Percentiles rank a stretch among this genome's conserved stretches.
Conservation (phyloP, 306 rosid species). For the Heteromeles arbutifolia region DNA sequence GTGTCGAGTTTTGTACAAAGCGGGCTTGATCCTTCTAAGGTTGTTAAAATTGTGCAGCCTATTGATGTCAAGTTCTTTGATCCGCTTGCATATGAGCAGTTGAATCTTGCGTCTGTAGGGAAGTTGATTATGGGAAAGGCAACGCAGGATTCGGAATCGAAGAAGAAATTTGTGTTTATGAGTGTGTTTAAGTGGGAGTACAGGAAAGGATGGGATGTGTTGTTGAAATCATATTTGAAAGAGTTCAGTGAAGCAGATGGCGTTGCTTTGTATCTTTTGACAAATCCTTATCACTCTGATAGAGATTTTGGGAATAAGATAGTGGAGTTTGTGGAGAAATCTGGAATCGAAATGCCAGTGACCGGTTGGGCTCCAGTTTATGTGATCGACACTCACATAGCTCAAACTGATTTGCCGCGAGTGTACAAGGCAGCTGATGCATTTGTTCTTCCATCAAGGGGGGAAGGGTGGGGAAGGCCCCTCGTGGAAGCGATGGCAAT, state of each 20-base stretch:
- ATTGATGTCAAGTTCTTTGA: constrained; percentile 82
- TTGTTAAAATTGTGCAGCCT: constrained; percentile 79
- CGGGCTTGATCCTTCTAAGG: constrained; percentile 72
- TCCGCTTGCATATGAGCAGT: constrained; percentile 41
- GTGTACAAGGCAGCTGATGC: constrained; percentile 70
- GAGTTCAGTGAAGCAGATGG: constrained; percentile 51
- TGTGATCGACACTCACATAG: constrained; percentile 65
- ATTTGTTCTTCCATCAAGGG: constrained; percentile 80
- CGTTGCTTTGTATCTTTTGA: constrained; percentile 53
- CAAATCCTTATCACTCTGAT: constrained; percentile 80
- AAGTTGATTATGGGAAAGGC: constrained; percentile 37
- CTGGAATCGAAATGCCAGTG: constrained; percentile 37
- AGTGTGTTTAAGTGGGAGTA: constrained; percentile 85
- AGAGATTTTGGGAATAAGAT: constrained; percentile 69
- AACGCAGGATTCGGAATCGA: neutral
- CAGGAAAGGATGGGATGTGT: constrained; percentile 91
- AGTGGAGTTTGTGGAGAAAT: constrained; percentile 53
- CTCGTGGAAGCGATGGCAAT: constrained; percentile 87
- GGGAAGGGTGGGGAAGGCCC: constrained; percentile 95
- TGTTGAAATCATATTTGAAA: constrained; percentile 57
- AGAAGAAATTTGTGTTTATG: constrained; percentile 42
- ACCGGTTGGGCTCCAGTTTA: constrained; percentile 60
- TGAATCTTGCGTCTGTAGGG: constrained; percentile 43
- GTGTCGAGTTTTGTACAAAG: constrained; percentile 53
- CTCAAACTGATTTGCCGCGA: constrained; percentile 56